A percentile compares a stretch with the other conserved stretches of the same genome.
phyloP scores from a whole-genome alignment of 208 protist genomes.

The Paratrypanosoma confusum region DNA sequence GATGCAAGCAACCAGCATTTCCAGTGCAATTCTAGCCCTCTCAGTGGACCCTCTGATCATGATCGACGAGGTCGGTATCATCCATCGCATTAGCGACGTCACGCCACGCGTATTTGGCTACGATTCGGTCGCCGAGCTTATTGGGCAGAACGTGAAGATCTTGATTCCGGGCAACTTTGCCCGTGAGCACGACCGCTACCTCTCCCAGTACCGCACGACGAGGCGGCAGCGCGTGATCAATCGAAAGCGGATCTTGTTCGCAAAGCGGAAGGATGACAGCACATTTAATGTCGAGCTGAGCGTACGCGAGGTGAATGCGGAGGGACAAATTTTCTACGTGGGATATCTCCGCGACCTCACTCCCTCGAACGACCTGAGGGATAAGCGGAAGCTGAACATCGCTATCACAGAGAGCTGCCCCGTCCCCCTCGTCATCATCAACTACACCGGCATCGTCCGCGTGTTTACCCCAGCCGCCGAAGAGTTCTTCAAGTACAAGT shows the following conservation, averaged over 20 bases:
- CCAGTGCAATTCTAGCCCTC: neutral
- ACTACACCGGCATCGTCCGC: constrained; percentile 4
- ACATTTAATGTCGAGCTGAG: constrained; percentile 7
- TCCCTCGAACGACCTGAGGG: neutral
- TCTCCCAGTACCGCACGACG: neutral
- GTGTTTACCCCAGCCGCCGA: constrained; percentile 15
- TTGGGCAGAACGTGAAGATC: constrained; percentile 7
- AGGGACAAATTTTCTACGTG: constrained; percentile 3
- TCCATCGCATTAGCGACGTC: neutral
- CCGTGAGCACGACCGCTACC: neutral
- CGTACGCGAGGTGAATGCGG: constrained; percentile 3
- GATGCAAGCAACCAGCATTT: neutral
- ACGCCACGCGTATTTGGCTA: constrained; percentile 7
- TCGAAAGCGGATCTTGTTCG: constrained; percentile 1
- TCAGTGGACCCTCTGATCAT: constrained; percentile 1
- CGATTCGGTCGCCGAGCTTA: neutral
- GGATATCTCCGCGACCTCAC: constrained; percentile 12
- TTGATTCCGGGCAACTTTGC: constrained; percentile 4
- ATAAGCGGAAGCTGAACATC: constrained; percentile 6
- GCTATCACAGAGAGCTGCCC: constrained; percentile 7
- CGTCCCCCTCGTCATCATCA: constrained; percentile 19
- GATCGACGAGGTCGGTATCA: constrained; percentile 3
- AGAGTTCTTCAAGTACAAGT: constrained; percentile 14
- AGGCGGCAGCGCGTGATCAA: neutral
- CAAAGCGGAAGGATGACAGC: constrained; percentile 5